These are phyloP conservation scores for Cryptococcus neoformans DNA, from an alignment of 1,284 basidiomycete species.

Conservation along the genomic window DNA sequence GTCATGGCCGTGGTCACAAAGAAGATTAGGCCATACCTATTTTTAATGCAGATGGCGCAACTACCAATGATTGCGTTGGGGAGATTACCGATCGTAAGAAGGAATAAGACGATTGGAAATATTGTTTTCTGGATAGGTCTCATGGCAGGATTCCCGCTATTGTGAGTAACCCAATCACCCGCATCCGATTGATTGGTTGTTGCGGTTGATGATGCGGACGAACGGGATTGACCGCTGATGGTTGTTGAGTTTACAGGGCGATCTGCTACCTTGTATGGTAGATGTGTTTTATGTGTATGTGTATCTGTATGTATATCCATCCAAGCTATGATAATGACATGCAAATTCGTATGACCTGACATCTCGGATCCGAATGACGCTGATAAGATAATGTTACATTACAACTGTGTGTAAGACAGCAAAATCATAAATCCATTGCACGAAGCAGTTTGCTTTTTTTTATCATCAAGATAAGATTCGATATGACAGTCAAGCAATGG, in stretches of 20 bases:
- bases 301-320: neutral
- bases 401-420: neutral
- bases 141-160: slow-evolving; percentile 79
- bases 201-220: neutral
- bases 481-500: neutral
- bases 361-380: neutral
- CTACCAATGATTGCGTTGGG: slow-evolving; percentile 85
- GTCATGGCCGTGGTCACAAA: slow-evolving; percentile 96
- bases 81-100: slow-evolving; percentile 68
- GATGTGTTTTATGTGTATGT: neutral
- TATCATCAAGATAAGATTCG: neutral
- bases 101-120: slow-evolving; percentile 67
- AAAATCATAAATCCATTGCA: neutral
- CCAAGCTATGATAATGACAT: neutral
- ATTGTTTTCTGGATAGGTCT: slow-evolving; percentile 89
- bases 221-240: neutral
- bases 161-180: slow-evolving; percentile 60
- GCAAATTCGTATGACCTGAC: neutral
- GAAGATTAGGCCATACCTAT: slow-evolving; percentile 62
- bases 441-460: no score
- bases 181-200: no score
- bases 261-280: slow-evolving; percentile 22
- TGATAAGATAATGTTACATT: neutral
- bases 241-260: slow-evolving; percentile 3
- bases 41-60: slow-evolving; percentile 64